Evolutionary conservation across 768 basidiomycete species (phyloP).

Genomic region (Hemileccinum rubropunctum): DNA sequence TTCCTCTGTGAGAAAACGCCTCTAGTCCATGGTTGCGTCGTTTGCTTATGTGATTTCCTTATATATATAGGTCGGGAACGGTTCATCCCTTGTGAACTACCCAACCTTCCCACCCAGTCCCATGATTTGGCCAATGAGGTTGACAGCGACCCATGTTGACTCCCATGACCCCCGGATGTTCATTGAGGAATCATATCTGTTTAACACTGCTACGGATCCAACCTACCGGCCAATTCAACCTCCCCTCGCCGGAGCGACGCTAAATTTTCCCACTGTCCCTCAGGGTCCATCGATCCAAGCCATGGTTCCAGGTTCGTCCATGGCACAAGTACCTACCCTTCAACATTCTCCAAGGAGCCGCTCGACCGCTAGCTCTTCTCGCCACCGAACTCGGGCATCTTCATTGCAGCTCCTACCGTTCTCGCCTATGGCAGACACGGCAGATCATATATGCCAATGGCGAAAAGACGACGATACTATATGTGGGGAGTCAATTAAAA

Average conservation of each 20-base stretch:
- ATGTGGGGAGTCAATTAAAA: slow-evolving; percentile 3
- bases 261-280: neutral
- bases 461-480: neutral
- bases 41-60: neutral
- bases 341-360: neutral
- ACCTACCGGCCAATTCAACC: neutral
- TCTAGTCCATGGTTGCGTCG: no score
- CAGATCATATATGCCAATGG: slow-evolving; percentile 12
- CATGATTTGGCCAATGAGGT: no score
- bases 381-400: neutral
- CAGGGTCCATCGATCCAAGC: neutral
- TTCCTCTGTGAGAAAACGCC: neutral
- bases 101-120: no score
- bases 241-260: neutral
- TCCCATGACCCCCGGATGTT: neutral
- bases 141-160: no score
- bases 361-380: neutral
- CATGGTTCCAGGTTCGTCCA: no score
- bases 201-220: neutral
- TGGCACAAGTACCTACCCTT: no score
- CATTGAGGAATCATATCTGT: neutral
- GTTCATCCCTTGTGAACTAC: neutral
- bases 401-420: neutral
- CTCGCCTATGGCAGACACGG: no score
- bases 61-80: neutral